Evolutionary conservation across 345 rosid species (phyloP).

Genomic region (Anastatica hierochuntica): DNA sequence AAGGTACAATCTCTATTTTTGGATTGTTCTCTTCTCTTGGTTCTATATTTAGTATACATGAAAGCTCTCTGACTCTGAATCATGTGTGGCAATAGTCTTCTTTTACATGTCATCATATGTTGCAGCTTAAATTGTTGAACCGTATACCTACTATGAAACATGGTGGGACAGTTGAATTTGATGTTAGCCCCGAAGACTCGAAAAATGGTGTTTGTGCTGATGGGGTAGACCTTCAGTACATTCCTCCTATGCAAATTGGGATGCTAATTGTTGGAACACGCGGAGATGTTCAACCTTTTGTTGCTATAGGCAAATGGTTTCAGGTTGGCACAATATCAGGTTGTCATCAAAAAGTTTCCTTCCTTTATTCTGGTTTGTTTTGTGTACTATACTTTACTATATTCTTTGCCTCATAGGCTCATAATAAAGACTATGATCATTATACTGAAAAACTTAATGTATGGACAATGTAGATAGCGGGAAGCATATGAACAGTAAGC

Average conservation of each 20-base stretch:
- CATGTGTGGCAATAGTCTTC: background rate
- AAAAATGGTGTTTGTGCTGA: constrained; percentile 39
- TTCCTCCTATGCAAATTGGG: constrained; percentile 68
- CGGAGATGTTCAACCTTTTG: constrained; percentile 88
- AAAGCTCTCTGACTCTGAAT: too few species aligned
- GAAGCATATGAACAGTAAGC: too few species aligned
- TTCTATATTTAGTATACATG: constrained; percentile 21
- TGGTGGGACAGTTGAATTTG: constrained; percentile 93
- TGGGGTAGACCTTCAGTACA: constrained; percentile 43
- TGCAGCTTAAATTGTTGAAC: constrained; percentile 75
- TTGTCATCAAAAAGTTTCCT: too few species aligned
- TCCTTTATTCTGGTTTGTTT: too few species aligned
- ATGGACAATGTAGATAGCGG: too few species aligned
- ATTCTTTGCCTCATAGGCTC: too few species aligned
- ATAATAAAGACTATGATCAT: too few species aligned
- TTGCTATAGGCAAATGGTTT: constrained; percentile 76
- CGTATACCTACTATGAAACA: constrained; percentile 92
- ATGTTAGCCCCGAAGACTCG: constrained; percentile 27
- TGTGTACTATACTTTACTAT: too few species aligned
- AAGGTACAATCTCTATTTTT: constrained; percentile 41
- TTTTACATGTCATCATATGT: too few species aligned
- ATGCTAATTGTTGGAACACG: constrained; percentile 73
- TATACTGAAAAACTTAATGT: too few species aligned
- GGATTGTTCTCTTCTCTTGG: background rate
- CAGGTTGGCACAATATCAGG: too few species aligned